phyloP scores from a whole-genome alignment of 768 basidiomycete genomes.

The Floccularia luteovirens region DNA sequence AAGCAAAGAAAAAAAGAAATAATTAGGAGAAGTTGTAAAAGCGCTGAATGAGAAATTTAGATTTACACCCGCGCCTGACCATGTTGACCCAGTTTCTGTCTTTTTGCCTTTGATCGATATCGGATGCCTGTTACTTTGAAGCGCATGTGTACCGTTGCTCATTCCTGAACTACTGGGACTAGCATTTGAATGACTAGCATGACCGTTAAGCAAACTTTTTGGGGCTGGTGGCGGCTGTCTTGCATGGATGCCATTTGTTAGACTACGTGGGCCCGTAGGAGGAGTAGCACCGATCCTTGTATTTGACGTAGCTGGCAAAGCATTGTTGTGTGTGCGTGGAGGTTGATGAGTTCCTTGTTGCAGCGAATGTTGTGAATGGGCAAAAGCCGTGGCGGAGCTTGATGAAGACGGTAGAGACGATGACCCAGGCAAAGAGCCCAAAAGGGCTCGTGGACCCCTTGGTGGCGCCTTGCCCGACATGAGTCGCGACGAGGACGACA shows the following conservation, averaged over 20 bases:
- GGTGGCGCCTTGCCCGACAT: constrained; percentile 78
- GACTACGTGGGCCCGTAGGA: constrained; percentile 61
- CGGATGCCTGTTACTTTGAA: constrained; percentile 22
- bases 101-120: constrained; percentile 32
- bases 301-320: constrained; percentile 11
- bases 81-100: constrained; percentile 12
- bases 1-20: background rate
- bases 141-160: constrained; percentile 14
- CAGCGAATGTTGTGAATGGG: constrained; percentile 22
- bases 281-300: constrained; percentile 46
- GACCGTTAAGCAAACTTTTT: constrained; percentile 38
- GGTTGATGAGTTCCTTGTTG: constrained; percentile 15
- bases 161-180: constrained; percentile 11
- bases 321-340: constrained; percentile 10
- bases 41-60: constrained; percentile 8
- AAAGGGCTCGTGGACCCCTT: constrained; percentile 62
- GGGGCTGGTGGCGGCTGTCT: constrained; percentile 21
- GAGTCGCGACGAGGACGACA: constrained; percentile 5
- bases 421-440: constrained; percentile 35
- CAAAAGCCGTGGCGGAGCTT: constrained; percentile 16
- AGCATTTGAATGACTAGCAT: constrained; percentile 9
- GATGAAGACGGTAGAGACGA: constrained; percentile 14
- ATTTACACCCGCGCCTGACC: constrained; percentile 16
- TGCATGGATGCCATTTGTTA: constrained; percentile 30
- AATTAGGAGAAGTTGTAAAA: background rate